phyloP scores from a whole-genome alignment of 495 filamentous ascomycete species.

The Bombardia bombarda region DNA sequence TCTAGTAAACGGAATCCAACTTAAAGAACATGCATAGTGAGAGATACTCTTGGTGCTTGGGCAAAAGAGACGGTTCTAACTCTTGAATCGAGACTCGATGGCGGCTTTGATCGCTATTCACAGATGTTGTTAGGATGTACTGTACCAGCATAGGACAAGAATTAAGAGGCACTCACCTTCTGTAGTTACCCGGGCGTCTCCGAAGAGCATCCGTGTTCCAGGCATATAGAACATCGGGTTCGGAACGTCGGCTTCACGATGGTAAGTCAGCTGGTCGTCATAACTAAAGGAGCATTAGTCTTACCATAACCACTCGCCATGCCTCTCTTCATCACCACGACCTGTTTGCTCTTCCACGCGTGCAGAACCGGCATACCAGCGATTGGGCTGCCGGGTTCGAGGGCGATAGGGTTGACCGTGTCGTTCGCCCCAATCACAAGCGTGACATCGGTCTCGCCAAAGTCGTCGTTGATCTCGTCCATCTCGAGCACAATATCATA shows the following conservation, averaged over 20 bases:
- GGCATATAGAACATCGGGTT: constrained; percentile 89
- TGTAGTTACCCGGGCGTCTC: constrained; percentile 71
- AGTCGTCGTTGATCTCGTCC: constrained; percentile 89
- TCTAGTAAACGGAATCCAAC: background rate
- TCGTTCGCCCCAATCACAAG: constrained; percentile 83
- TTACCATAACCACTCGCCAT: constrained; percentile 74
- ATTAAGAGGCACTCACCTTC: constrained; percentile 45
- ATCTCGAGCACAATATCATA: constrained; percentile 84
- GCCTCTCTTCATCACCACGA: constrained; percentile 78
- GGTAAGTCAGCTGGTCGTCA: constrained; percentile 1
- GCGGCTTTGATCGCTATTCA: constrained; percentile 43
- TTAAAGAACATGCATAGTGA: background rate
- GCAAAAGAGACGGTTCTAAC: constrained; percentile 8
- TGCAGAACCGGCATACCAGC: constrained; percentile 82
- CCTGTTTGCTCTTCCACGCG: constrained; percentile 85
- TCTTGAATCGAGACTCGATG: constrained; percentile 36
- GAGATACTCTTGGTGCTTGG: constrained; percentile 7
- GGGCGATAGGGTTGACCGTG: constrained; percentile 75
- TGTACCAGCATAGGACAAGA: background rate
- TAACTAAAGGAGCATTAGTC: constrained; percentile 9
- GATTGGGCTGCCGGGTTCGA: constrained; percentile 70
- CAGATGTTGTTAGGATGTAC: constrained; percentile 2
- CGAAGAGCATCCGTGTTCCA: constrained; percentile 75
- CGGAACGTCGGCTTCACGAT: constrained; percentile 71
- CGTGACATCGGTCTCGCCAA: constrained; percentile 71